These are phyloP conservation scores for Cladosporium sp. DNA, from an alignment of 2,329 filamentous ascomycete genomes.

Conservation along the genomic window DNA sequence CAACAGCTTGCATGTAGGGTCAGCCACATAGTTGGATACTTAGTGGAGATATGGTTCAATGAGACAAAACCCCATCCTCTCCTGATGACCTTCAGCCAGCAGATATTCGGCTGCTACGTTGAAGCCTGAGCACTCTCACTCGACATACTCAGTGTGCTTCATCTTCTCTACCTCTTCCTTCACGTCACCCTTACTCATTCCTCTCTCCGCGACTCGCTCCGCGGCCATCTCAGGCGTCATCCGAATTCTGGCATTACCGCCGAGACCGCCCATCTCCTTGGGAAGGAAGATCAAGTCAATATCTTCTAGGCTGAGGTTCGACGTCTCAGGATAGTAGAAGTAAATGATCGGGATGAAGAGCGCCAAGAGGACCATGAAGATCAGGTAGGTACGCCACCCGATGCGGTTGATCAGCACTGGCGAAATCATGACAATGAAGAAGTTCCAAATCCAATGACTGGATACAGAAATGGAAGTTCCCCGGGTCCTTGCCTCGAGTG, in stretches of 20 bases:
- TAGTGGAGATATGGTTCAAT: too few species aligned
- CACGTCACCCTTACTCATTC: conserved; percentile 1
- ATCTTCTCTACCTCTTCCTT: conserved; percentile 8
- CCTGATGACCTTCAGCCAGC: not conserved
- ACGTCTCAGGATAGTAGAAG: conserved; percentile 32
- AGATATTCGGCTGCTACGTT: too few species aligned
- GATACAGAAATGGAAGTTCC: conserved; percentile 42
- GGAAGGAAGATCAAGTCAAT: conserved; percentile 30
- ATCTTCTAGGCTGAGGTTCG: conserved; percentile 31
- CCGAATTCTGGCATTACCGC: conserved; percentile 2
- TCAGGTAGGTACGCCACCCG: conserved; percentile 47
- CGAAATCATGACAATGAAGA: conserved; percentile 47
- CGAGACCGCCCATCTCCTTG: conserved; percentile 2
- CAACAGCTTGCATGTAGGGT: too few species aligned
- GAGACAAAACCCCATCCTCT: not conserved
- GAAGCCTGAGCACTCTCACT: not conserved
- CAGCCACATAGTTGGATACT: too few species aligned
- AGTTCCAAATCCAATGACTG: conserved; percentile 47
- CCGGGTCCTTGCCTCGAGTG: conserved; percentile 44
- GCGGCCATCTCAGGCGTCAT: conserved; percentile 13
- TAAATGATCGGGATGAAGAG: conserved; percentile 18
- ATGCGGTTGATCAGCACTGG: conserved; percentile 44
- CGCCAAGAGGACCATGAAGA: conserved; percentile 37
- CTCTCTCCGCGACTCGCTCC: conserved; percentile 2
- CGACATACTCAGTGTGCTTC: conserved; percentile 2